Base-by-base conservation (phyloP, 2,329 filamentous ascomycete genomes). In the Fusarium anguioides region DNA sequence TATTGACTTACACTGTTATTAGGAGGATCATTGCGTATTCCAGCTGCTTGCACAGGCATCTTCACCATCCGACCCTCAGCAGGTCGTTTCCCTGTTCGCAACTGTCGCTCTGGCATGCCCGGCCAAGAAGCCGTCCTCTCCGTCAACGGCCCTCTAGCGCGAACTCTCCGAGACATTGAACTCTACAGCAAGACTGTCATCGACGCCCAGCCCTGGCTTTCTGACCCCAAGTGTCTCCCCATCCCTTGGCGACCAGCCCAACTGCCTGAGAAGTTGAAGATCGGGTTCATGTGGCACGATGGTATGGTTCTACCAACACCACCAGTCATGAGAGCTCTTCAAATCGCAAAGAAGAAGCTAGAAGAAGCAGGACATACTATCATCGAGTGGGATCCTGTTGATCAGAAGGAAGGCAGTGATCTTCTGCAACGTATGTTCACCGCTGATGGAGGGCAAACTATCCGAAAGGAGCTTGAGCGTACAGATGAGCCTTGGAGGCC, bases 201-300 rank as follows among this genome's bases (percentile, higher is more conserved):
- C 5, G 79, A 78, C 52, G 72, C 80, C 4, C 71, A 83, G 61
- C 88, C 88, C 0, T 90, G 87, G 88, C 76, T 83, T 0, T 72
- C 72, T 3, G 87, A 90, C 57, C 82, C 87, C 0, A 83, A 83
- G n/a, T 83, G 87, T 35, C 71, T 88, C 2, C 87, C 87, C 0
- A 82, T 89, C 23, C 84, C 86, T 0, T 90, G 87, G 87, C 75
- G 82, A 8, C 33, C 68, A 2, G 73, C 75, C 0, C 54, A 73
- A 4, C 62, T 80, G 5, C 76, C 80, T 0, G 5, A 48, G 21
- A 82, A 75, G 51, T 75, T 91, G 23, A 84, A 80, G 40, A 79
- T 92, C 51, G 89, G 81, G 6, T 84, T 92, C 29, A 81, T 91
- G 76, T 88, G 85, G 83, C 80, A 89, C 74, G 90, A 92, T 72